Evolutionary conservation across 164 flowering plant species (phyloP).

Genomic region (Euptelea pleiosperma): DNA sequence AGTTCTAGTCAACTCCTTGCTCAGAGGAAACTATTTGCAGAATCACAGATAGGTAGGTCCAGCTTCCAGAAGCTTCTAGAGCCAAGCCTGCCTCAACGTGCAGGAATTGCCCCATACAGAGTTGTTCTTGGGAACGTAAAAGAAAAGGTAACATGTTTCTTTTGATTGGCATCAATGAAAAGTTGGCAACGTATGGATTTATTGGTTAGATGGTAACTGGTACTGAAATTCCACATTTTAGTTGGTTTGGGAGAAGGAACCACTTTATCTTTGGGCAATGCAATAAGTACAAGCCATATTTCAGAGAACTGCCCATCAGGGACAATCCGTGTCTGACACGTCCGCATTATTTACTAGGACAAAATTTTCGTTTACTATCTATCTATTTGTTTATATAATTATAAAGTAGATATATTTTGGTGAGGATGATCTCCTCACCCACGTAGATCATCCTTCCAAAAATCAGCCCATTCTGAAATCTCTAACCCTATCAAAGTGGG

Average conservation of each 20-base stretch:
- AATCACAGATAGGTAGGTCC: conserved; percentile 73
- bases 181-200: neutral
- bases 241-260: neutral
- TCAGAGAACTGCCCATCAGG: no score
- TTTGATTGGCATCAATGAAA: neutral
- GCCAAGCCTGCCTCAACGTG: conserved; percentile 63
- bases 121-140: conserved; percentile 81
- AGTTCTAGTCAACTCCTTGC: conserved; percentile 54
- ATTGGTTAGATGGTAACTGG: neutral
- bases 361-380: no score
- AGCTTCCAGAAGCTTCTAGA: conserved; percentile 92
- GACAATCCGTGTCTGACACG: no score
- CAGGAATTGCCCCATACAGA: conserved; percentile 88
- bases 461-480: no score
- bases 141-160: conserved; percentile 54
- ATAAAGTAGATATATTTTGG: no score
- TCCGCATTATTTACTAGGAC: no score
- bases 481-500: no score
- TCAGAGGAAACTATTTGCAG: conserved; percentile 71
- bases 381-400: no score
- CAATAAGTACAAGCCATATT: no score
- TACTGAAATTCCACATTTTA: neutral
- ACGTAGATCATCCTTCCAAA: no score
- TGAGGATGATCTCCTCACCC: no score
- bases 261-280: neutral